Evolutionary conservation across 2,329 filamentous ascomycete genomes (phyloP).

Genomic region (Hymenoscyphus fructigenus): DNA sequence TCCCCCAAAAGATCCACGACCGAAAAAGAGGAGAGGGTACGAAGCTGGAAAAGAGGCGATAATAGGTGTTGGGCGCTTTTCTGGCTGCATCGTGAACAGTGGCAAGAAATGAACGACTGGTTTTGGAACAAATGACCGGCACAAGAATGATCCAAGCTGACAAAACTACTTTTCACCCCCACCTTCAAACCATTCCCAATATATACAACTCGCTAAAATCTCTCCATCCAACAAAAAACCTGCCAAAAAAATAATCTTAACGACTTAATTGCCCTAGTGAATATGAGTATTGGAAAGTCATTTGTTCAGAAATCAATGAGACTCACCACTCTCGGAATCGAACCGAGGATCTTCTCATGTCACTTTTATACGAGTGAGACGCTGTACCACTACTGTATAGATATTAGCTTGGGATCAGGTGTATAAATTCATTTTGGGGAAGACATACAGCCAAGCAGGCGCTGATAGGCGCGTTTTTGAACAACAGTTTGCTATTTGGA

Average conservation of each 20-base stretch:
- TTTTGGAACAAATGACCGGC: background rate
- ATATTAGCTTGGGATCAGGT: slow-evolving; percentile 3
- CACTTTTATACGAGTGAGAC: background rate
- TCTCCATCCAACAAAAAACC: background rate
- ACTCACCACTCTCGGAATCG: slow-evolving; percentile 5
- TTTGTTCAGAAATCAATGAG: background rate
- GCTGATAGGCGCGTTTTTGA: background rate
- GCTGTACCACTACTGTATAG: slow-evolving; percentile 5
- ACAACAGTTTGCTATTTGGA: too few species aligned
- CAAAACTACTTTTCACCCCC: background rate
- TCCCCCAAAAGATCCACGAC: too few species aligned
- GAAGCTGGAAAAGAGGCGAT: too few species aligned
- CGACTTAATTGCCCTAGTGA: too few species aligned
- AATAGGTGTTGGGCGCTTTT: background rate
- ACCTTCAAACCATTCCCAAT: background rate
- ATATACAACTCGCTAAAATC: background rate
- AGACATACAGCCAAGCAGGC: slow-evolving; percentile 2
- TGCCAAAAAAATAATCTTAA: background rate
- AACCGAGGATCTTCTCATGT: slow-evolving; percentile 1
- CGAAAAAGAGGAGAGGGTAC: too few species aligned
- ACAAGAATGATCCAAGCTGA: background rate
- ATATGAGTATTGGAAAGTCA: background rate
- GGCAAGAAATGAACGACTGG: background rate
- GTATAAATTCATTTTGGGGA: background rate
- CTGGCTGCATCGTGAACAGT: background rate